A percentile compares a stretch with the other conserved stretches of the same genome.
phyloP scores from a whole-genome alignment of 176 grass and related monocot genomes.

The Melocanna baccifera region DNA sequence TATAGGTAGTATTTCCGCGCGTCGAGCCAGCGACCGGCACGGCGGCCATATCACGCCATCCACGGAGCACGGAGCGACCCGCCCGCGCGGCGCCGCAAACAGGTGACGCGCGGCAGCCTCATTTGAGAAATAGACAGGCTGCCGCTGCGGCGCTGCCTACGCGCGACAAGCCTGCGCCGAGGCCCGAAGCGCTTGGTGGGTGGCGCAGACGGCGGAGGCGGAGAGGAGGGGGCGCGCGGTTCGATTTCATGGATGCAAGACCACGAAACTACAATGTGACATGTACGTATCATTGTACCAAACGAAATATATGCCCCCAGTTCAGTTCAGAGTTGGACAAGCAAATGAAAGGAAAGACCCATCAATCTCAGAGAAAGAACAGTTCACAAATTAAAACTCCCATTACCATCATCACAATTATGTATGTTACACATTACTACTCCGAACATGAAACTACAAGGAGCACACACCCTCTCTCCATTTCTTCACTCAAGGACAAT shows the following conservation, averaged over 20 bases:
- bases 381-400: background rate
- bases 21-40: background rate
- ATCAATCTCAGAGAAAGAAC: background rate
- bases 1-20: too few relatives aligned
- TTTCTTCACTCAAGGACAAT: background rate
- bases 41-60: background rate
- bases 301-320: too few relatives aligned
- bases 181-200: background rate
- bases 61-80: background rate
- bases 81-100: background rate
- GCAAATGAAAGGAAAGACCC: background rate
- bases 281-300: too few relatives aligned
- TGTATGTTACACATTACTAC: background rate
- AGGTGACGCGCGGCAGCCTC: background rate
- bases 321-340: background rate
- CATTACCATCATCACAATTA: background rate
- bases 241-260: too few relatives aligned
- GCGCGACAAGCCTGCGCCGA: background rate
- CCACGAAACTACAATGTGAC: too few relatives aligned
- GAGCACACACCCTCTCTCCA: background rate
- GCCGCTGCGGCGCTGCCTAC: background rate
- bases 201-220: too few relatives aligned
- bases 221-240: too few relatives aligned
- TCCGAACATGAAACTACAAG: background rate
- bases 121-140: background rate